Conservation (phyloP, 352 stramenopile genomes). For the Lagenidium sp. region DNA sequence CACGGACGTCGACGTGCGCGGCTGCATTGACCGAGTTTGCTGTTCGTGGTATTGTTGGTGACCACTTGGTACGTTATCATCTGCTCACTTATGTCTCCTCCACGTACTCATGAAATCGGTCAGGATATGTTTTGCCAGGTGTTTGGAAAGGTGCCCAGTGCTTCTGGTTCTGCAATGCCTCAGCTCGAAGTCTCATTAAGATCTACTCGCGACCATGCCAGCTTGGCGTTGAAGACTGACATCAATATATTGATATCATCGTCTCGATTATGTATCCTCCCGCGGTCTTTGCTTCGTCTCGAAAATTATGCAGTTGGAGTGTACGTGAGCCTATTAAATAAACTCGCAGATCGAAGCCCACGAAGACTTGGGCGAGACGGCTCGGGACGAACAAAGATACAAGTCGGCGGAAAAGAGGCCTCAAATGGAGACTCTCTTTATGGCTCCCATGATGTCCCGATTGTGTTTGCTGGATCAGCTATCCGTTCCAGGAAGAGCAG, state of each 20-base stretch:
- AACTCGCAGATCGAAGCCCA: slow-evolving; percentile 15
- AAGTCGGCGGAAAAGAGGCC: too few species aligned
- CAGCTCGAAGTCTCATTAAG: too few species aligned
- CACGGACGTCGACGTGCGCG: too few species aligned
- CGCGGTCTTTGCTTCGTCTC: slow-evolving; percentile 12
- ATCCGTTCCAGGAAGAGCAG: slow-evolving; percentile 35
- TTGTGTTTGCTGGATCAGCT: slow-evolving; percentile 5
- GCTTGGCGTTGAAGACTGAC: too few species aligned
- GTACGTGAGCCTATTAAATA: slow-evolving; percentile 7
- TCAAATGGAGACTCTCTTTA: slow-evolving; percentile 1
- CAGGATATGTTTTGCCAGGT: neutral
- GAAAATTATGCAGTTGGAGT: slow-evolving; percentile 13
- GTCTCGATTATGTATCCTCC: slow-evolving; percentile 9
- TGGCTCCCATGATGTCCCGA: slow-evolving; percentile 6
- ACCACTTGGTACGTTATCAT: slow-evolving; percentile 7
- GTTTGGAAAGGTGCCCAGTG: too few species aligned
- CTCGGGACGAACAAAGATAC: too few species aligned
- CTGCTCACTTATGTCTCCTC: neutral
- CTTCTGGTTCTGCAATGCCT: too few species aligned
- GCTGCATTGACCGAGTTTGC: slow-evolving; percentile 3
- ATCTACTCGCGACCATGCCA: too few species aligned
- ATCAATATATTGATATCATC: slow-evolving; percentile 3
- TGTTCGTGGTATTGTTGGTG: slow-evolving; percentile 10
- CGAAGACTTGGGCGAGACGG: too few species aligned
- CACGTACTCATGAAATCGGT: neutral